Percentiles rank a stretch among this genome's conserved stretches.
These are phyloP conservation scores for Debaryomycetaceae sp. DNA, from an alignment of 1,139 yeast genomes.

Conservation along the genomic window DNA sequence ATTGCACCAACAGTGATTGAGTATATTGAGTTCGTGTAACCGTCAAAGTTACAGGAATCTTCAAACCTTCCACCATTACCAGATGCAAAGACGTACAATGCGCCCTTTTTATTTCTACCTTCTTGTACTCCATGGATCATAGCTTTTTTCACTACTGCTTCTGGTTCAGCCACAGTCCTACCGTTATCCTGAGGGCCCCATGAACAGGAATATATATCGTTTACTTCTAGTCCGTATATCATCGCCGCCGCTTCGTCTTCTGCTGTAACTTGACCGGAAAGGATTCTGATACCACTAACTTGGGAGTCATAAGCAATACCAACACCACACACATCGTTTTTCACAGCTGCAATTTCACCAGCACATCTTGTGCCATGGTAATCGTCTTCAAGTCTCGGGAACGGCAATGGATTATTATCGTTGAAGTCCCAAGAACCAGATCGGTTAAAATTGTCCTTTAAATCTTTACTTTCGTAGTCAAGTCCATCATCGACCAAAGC, in stretches of 20 bases:
- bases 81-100: constrained; percentile 90
- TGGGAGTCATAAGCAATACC: constrained; percentile 89
- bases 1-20: constrained; percentile 95
- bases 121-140: constrained; percentile 78
- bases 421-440: constrained; percentile 92
- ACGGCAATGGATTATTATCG: constrained; percentile 69
- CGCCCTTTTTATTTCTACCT: constrained; percentile 81
- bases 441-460: constrained; percentile 64
- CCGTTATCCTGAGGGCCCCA: constrained; percentile 99
- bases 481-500: constrained; percentile 95
- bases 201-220: constrained; percentile 93
- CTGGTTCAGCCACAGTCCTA: constrained; percentile 79
- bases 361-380: constrained; percentile 98
- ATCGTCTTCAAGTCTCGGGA: constrained; percentile 79
- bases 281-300: constrained; percentile 87
- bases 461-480: constrained; percentile 74
- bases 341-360: constrained; percentile 92
- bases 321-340: constrained; percentile 84
- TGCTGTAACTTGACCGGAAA: constrained; percentile 73
- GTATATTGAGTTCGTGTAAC: constrained; percentile 93
- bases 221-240: constrained; percentile 71
- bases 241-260: constrained; percentile 92
- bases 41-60: constrained; percentile 96
- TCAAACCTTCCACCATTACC: constrained; percentile 87
- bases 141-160: constrained; percentile 72